Evolutionary conservation across 306 rosid species (phyloP).

Genomic region (Lathyrus oleraceus): DNA sequence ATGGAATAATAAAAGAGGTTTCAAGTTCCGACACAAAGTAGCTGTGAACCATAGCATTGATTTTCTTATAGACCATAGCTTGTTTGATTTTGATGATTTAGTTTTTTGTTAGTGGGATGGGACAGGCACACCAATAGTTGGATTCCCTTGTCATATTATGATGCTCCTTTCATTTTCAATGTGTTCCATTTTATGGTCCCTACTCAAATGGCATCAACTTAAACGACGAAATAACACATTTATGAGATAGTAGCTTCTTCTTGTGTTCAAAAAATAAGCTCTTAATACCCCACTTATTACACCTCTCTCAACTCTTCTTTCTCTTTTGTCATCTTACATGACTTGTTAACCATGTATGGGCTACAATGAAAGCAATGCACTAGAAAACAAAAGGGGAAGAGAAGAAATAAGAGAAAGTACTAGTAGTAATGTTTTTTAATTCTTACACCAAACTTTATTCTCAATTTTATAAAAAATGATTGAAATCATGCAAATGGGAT

Average conservation of each 20-base stretch:
- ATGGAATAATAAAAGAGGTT: slow-evolving; percentile 33
- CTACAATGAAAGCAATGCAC: slow-evolving; percentile 26
- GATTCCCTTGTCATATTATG: slow-evolving; percentile 38
- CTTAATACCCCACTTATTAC: slow-evolving; percentile 10
- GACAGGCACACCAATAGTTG: slow-evolving; percentile 28
- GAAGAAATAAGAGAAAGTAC: not conserved
- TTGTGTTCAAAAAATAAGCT: not conserved
- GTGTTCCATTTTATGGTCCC: slow-evolving; percentile 34
- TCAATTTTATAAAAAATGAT: not conserved
- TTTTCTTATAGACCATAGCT: slow-evolving; percentile 25
- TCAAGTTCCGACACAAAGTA: slow-evolving; percentile 31
- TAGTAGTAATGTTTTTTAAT: not conserved
- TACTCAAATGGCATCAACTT: slow-evolving; percentile 35
- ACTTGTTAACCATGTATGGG: slow-evolving; percentile 25
- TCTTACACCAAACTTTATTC: not conserved
- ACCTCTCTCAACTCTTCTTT: not conserved
- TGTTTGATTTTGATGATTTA: slow-evolving; percentile 5
- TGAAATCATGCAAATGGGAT: not conserved
- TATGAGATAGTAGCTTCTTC: slow-evolving; percentile 30
- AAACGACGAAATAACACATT: slow-evolving; percentile 43
- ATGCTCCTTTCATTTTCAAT: slow-evolving; percentile 29
- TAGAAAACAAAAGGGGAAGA: not conserved
- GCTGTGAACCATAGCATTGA: slow-evolving; percentile 30
- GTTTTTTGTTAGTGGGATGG: slow-evolving; percentile 33
- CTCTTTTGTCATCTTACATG: slow-evolving; percentile 31